Conservation (phyloP, 345 rosid genomes). For the Excoecaria cochinchinensis region DNA sequence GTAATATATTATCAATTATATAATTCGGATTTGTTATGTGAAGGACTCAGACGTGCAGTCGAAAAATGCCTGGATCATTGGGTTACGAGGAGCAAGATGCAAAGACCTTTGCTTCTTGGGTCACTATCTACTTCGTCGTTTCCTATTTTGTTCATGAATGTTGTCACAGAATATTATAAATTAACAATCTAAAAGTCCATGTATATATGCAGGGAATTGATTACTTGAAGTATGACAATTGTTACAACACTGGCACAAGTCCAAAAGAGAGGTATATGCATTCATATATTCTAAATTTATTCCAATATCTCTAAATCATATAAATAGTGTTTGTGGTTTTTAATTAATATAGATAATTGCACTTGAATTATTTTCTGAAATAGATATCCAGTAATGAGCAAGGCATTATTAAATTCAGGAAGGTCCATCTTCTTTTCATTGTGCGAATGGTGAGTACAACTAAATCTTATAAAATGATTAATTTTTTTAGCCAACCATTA, state of each 20-base stretch:
- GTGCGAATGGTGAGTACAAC: constrained; percentile 69
- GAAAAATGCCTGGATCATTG: constrained; percentile 80
- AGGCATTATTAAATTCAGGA: constrained; percentile 69
- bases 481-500: too few relatives aligned
- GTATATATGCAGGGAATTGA: constrained; percentile 58
- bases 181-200: too few relatives aligned
- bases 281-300: too few relatives aligned
- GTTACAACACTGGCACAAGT: constrained; percentile 58
- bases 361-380: too few relatives aligned
- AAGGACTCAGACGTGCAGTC: constrained; percentile 75
- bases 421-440: constrained; percentile 81
- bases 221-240: constrained; percentile 90
- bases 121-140: constrained; percentile 13
- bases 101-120: constrained; percentile 84
- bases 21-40: neutral
- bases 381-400: constrained; percentile 80
- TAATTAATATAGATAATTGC: too few relatives aligned
- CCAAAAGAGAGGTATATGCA: too few relatives aligned
- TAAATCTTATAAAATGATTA: too few relatives aligned
- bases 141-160: neutral
- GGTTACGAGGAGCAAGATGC: constrained; percentile 87
- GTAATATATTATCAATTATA: neutral
- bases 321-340: too few relatives aligned
- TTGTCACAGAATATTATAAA: too few relatives aligned
- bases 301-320: too few relatives aligned